Evolutionary conservation across 495 filamentous ascomycete genomes (phyloP).

Genomic region (Aspergillus nidulans): DNA sequence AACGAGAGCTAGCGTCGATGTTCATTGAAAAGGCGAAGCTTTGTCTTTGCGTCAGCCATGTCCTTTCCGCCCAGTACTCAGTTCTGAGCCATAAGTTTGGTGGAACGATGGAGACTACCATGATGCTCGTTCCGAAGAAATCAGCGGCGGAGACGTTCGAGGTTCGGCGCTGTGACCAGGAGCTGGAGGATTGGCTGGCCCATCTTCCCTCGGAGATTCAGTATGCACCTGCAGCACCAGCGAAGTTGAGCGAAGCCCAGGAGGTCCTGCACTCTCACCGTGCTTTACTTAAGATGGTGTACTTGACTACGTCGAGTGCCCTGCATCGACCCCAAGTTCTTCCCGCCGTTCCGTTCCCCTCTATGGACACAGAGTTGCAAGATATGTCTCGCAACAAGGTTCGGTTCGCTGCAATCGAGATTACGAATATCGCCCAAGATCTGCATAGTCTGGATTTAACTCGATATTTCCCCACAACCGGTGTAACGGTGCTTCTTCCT

Average conservation of each 20-base stretch:
- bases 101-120: slow-evolving; percentile 70
- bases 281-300: slow-evolving; percentile 81
- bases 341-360: slow-evolving; percentile 61
- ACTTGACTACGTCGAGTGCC: slow-evolving; percentile 79
- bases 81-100: slow-evolving; percentile 76
- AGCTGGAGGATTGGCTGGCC: slow-evolving; percentile 67
- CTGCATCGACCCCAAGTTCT: slow-evolving; percentile 85
- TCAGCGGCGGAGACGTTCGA: slow-evolving; percentile 68
- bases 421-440: slow-evolving; percentile 71
- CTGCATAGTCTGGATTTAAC: slow-evolving; percentile 66
- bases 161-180: slow-evolving; percentile 67
- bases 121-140: slow-evolving; percentile 88
- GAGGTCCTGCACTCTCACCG: slow-evolving; percentile 66
- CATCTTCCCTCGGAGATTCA: slow-evolving; percentile 64
- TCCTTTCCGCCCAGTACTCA: slow-evolving; percentile 84
- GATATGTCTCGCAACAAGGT: slow-evolving; percentile 78
- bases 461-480: slow-evolving; percentile 76
- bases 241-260: slow-evolving; percentile 44
- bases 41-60: slow-evolving; percentile 78
- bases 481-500: slow-evolving; percentile 82
- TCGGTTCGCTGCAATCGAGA: slow-evolving; percentile 71
- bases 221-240: slow-evolving; percentile 46
- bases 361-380: slow-evolving; percentile 57
- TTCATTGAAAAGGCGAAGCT: slow-evolving; percentile 89
- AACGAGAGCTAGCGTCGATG: slow-evolving; percentile 73